Percentiles rank a stretch among this genome's conserved stretches.
Evolutionary conservation across 2,329 filamentous ascomycete genomes (phyloP).

Genomic region (Aspergillus proliferans): DNA sequence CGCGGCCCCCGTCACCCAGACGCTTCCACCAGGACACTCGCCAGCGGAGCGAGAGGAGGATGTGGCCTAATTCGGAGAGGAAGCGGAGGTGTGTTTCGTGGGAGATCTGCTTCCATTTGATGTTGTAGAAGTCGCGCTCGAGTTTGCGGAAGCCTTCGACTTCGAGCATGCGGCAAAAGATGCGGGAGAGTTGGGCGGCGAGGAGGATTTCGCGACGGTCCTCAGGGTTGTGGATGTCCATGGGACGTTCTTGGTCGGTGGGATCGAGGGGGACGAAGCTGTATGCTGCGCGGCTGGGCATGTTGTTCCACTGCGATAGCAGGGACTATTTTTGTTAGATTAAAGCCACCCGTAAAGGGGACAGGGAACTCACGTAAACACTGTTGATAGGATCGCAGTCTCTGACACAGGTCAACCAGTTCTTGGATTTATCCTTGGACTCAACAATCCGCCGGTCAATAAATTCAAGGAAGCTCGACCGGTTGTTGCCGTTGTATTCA

Average conservation of each 20-base stretch:
- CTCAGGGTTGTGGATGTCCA: slow-evolving; percentile 34
- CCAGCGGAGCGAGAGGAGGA: slow-evolving; percentile 40
- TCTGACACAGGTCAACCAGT: slow-evolving; percentile 37
- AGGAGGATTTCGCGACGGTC: slow-evolving; percentile 36
- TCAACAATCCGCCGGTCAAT: slow-evolving; percentile 40
- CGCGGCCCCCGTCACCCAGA: slow-evolving; percentile 33
- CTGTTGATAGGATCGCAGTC: slow-evolving; percentile 37
- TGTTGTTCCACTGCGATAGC: slow-evolving; percentile 41
- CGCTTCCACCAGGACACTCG: slow-evolving; percentile 41
- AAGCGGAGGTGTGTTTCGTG: slow-evolving; percentile 38
- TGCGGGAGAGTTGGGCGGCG: slow-evolving; percentile 40
- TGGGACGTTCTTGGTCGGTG: slow-evolving; percentile 26
- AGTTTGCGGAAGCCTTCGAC: slow-evolving; percentile 41
- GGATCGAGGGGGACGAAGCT: slow-evolving; percentile 31
- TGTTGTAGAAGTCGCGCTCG: slow-evolving; percentile 41
- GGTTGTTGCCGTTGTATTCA: slow-evolving; percentile 33
- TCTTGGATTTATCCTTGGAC: slow-evolving; percentile 40
- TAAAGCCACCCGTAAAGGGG: neutral
- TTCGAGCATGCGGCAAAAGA: slow-evolving; percentile 42
- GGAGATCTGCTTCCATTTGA: slow-evolving; percentile 40
- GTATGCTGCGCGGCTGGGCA: slow-evolving; percentile 42
- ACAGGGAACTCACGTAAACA: slow-evolving; percentile 30
- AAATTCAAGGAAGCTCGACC: slow-evolving; percentile 38
- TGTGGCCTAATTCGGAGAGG: slow-evolving; percentile 34
- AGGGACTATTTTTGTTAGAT: slow-evolving; percentile 23